Base-by-base conservation (phyloP, 2,329 filamentous ascomycete species). In the Corniculantispora saksenae region DNA sequence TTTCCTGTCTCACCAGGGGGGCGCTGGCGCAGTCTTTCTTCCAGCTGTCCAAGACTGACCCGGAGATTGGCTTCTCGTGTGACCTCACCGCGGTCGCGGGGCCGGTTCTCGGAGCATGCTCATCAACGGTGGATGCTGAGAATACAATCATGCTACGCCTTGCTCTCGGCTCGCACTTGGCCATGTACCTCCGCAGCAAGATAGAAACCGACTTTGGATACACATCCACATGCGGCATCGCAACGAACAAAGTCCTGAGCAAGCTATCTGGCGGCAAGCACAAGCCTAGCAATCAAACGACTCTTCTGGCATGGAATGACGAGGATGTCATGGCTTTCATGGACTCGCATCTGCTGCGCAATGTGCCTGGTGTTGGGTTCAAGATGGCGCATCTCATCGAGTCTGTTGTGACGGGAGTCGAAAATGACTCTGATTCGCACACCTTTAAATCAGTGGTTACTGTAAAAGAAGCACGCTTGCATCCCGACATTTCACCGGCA, bases 241-340 rank as follows among this genome's bases (percentile, higher is more conserved):
- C 93, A 2, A 96, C 92, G 0, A 94, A 90, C 72, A 98, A 98
- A 76, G 77, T 94, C 6, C 82, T 97, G 13, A 88, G 91, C 66
- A 98, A 98, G 76, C 83, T 98, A 17, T 91, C 89, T 12, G 94
- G 94, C 15, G 91, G 88, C 74, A 81, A 90, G 66, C 88, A 97
- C 75, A 98, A 98, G 78, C 94, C 94, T 1, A 89, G 89, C 66
- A 90, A 87, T 67, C 95, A 98, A 76, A 98, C 94, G 0, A 93
- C 91, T 0, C 80, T 98, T 9, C 78, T 97, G 51, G 88, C 91
- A 6, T 86, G 90, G 1, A 85, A 86, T 62, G 80, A 81, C 3
- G 70, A 78, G 17, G 76, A 89, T 66, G 83, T 91, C 15, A 81
- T 81, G 8, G 74, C 76, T 0, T 98, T 98, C 72, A 83, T 98